A percentile compares a stretch with the other conserved stretches of the same genome.
phyloP scores from a whole-genome alignment of 2,329 filamentous ascomycete genomes.

The Colletotrichum sp. region DNA sequence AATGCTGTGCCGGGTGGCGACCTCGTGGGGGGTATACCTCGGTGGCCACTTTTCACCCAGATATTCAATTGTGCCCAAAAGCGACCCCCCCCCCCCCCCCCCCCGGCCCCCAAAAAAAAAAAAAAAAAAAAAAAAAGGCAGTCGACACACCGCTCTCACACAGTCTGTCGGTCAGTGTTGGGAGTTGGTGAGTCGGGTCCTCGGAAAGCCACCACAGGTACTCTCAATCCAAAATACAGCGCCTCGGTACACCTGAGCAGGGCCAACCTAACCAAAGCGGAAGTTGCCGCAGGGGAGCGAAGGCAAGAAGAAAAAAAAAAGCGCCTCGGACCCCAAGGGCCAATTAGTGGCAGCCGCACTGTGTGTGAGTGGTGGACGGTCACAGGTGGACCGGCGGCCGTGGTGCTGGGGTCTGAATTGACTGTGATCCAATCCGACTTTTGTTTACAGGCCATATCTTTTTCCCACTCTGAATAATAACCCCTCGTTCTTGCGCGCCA shows the following conservation, averaged over 20 bases:
- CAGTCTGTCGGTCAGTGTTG: background rate
- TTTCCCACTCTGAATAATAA: constrained; percentile 17
- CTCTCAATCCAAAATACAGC: background rate
- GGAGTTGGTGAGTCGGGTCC: background rate
- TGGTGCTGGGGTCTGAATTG: background rate
- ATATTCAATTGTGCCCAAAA: no score
- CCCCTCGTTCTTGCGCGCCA: constrained; percentile 19
- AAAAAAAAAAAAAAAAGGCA: background rate
- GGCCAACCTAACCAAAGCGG: background rate
- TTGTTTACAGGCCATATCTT: constrained; percentile 20
- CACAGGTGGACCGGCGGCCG: background rate
- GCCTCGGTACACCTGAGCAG: background rate
- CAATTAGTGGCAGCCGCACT: background rate
- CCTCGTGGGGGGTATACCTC: no score
- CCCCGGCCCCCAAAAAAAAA: no score
- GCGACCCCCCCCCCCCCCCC: no score
- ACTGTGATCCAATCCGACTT: constrained; percentile 19
- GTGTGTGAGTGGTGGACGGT: background rate
- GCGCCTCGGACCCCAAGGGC: constrained; percentile 3
- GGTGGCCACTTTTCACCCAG: no score
- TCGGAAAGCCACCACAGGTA: background rate
- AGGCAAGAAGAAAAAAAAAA: background rate
- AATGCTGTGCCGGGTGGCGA: no score
- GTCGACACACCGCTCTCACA: background rate
- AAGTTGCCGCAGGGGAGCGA: constrained; percentile 10